Evolutionary conservation across 306 rosid species (phyloP), one percentile per base, ranked within the genome.

Genomic region (Begonia peltatifolia): DNA sequence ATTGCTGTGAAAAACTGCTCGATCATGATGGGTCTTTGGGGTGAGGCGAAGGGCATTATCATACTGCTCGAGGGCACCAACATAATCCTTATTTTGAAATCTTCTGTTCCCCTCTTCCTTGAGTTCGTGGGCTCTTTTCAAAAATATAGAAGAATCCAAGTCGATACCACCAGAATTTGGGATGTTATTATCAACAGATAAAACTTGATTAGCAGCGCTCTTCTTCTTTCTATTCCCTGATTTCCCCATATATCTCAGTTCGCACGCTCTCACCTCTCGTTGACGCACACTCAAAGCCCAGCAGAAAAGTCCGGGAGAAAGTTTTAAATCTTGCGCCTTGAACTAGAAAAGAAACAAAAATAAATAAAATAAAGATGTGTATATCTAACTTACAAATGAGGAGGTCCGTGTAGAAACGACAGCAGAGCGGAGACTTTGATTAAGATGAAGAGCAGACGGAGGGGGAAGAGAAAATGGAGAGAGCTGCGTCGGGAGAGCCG

Each of bases 1-100:
- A 25, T 87, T 87, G 85, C 99, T 87, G 57, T 92, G 96, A 44
- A 92, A 92, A 42, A 87, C 79, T 0, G 96, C 96, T 56, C 89
- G 65, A 22, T 87, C 96, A 1, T 79, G 78, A 55, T 92, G 93
- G 35, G 61, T 68, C 68, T 87, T 92, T 8, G 99, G 96, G 57
- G 86, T 86, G 14, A 92, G 75, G 58, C 69, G 66, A 51, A 92
- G 83, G 11, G 93, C 96, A 75, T 47, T 87, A 41, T 92, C 99
- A 69, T 92, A 87, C 58, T 86, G 93, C 47, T 87, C 80, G 55
- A 92, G 81, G 60, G 96, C 99, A 67, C 88, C 96, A 18, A 63
- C 80, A 59, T 67, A 92, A 51, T 92, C 93, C 87, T 92, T 83
- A 47, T 58, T 70, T 80, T 75, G 93, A 47, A 87, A 87, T 64